Percentiles rank a stretch among this genome's conserved stretches.
These are phyloP conservation scores for Vigna nakashimae DNA, from an alignment of 306 rosid species.

Conservation along the genomic window DNA sequence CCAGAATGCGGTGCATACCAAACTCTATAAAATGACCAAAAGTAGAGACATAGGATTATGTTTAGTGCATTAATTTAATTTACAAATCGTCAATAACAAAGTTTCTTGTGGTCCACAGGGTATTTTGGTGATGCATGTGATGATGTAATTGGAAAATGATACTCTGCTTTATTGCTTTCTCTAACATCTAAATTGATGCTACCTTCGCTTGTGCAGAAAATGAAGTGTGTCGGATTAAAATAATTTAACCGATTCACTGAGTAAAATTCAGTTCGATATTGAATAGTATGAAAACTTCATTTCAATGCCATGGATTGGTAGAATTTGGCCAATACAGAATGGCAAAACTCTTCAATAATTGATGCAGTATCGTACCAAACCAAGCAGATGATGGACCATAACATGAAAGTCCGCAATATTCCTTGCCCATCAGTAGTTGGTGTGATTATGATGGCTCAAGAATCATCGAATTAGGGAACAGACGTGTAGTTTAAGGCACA, in stretches of 20 bases:
- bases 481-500: constrained; percentile 28
- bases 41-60: constrained; percentile 7
- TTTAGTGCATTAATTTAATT: background rate
- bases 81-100: background rate
- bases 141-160: constrained; percentile 15
- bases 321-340: no score
- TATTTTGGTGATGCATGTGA: background rate
- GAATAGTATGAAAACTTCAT: no score
- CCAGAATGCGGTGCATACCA: constrained; percentile 63
- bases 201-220: background rate
- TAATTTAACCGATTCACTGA: no score
- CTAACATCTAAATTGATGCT: constrained; percentile 6
- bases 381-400: constrained; percentile 11
- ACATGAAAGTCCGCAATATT: constrained; percentile 14
- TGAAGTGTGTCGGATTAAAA: no score
- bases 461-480: constrained; percentile 14
- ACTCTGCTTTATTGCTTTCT: background rate
- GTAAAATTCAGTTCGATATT: no score
- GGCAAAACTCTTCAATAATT: background rate
- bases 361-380: background rate
- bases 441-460: constrained; percentile 26
- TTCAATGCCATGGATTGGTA: no score
- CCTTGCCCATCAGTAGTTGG: constrained; percentile 21
- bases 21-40: constrained; percentile 51
- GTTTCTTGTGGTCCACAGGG: constrained; percentile 6